phyloP scores from a whole-genome alignment of 345 rosid genomes.

The Iberis pinnata region DNA sequence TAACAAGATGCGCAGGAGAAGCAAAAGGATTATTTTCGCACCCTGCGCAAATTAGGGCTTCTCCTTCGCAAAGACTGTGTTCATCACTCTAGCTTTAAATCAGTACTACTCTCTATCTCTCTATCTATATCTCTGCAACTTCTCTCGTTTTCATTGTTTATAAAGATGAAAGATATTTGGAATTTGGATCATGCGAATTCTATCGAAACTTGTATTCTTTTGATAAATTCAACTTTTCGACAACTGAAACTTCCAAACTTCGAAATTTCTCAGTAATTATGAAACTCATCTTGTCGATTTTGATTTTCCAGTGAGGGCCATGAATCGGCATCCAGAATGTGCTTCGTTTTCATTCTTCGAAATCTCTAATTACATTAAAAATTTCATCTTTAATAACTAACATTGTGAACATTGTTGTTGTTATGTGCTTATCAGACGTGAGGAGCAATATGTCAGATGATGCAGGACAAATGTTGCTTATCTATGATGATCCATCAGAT shows the following conservation, averaged over 20 bases:
- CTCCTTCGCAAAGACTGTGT: slow-evolving; percentile 23
- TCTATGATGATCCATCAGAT: slow-evolving; percentile 79
- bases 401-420: slow-evolving; percentile 9
- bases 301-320: too few species aligned
- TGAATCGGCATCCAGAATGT: too few species aligned
- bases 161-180: slow-evolving; percentile 2
- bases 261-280: background rate
- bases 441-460: slow-evolving; percentile 60
- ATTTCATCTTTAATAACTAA: background rate
- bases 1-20: slow-evolving; percentile 43
- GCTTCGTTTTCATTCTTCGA: slow-evolving; percentile 4
- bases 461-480: slow-evolving; percentile 55
- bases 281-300: slow-evolving; percentile 17
- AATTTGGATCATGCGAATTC: slow-evolving; percentile 12
- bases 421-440: slow-evolving; percentile 26
- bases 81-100: slow-evolving; percentile 23
- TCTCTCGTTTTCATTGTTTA: slow-evolving; percentile 1
- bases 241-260: background rate
- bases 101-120: slow-evolving; percentile 26
- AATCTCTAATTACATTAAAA: too few species aligned
- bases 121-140: background rate
- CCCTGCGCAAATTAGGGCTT: slow-evolving; percentile 83
- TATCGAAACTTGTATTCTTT: background rate
- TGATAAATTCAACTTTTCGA: slow-evolving; percentile 10
- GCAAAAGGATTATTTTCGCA: slow-evolving; percentile 32